Evolutionary conservation across 2,329 filamentous ascomycete species (phyloP).

Genomic region (Aspergillus proliferans): DNA sequence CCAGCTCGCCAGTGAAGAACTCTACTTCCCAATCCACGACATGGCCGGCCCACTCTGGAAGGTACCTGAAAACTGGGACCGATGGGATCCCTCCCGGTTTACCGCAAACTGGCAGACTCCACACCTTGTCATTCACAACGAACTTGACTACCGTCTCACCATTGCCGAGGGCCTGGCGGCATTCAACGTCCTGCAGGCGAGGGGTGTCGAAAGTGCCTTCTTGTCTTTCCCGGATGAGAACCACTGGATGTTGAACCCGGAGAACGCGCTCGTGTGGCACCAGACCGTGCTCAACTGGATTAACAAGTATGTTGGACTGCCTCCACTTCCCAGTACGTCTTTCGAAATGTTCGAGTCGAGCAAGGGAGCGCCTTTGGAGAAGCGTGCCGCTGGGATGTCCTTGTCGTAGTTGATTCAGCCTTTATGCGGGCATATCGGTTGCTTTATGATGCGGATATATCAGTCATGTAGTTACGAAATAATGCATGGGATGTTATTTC

Average conservation of each 20-base stretch:
- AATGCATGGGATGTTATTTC: not conserved
- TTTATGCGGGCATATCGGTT: not conserved
- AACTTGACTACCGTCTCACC: conserved; percentile 81
- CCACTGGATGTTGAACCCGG: conserved; percentile 81
- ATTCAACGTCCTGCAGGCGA: conserved; percentile 77
- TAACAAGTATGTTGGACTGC: conserved; percentile 52
- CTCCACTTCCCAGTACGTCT: conserved; percentile 35
- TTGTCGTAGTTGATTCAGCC: not conserved
- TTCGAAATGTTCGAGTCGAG: conserved; percentile 5
- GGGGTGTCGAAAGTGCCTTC: conserved; percentile 68
- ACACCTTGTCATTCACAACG: conserved; percentile 82
- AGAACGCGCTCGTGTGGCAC: conserved; percentile 90
- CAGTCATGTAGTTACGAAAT: not conserved
- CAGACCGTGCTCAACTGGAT: conserved; percentile 75
- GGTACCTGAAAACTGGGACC: conserved; percentile 45
- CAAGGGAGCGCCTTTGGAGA: conserved; percentile 5
- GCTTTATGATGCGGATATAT: no score
- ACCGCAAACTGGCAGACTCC: conserved; percentile 74
- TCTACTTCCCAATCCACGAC: conserved; percentile 52
- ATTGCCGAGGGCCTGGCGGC: conserved; percentile 77
- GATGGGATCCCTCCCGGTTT: conserved; percentile 54
- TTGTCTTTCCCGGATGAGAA: conserved; percentile 75
- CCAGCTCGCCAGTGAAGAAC: conserved; percentile 45
- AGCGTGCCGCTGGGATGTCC: conserved; percentile 8
- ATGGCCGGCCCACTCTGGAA: conserved; percentile 48